Base-by-base conservation (phyloP, 1,284 basidiomycete genomes). In the Ceratobasidium theobromae region DNA sequence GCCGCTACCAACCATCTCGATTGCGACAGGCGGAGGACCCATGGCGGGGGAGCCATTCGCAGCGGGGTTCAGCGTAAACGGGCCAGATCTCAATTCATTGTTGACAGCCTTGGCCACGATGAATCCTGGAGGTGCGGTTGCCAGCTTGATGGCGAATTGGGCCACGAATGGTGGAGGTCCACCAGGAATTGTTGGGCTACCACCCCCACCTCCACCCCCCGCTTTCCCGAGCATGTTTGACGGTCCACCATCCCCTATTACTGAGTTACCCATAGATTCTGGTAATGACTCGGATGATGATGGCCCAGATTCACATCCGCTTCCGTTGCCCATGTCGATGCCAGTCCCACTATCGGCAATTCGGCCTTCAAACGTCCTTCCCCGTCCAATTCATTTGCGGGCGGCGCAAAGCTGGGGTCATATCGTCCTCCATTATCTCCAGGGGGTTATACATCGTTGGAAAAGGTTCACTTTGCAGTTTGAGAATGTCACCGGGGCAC, bases 231-330 rank as follows among this genome's bases (percentile, higher is more conserved):
- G 33, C 35, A 60, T 60, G 25, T 62, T 62, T 18, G 48, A 62
- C 46, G 58, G 58, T 23, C 58, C 58, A 14, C 58, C 58, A 27
- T 62, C 58, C 25, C 58, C 58, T 35, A 62, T 62, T 27, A 62
- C 58, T 9, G 58, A 62, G 23, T 48, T 62, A 38, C 58, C 58
- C 11, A 21, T 62, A 23, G 58, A 62, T 25, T 62, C 58, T 52
- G 58, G 58, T 32, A 62, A 62, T 18, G 58, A 62, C 38, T 62
- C 58, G 25, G 58, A 62, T 30, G 58, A 62, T 21, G 46, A 51
- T 14, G 23, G 8, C 14, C 38, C 11, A 14, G 57, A 60, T 18
- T 21, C 30, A 8, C 58, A 62, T 27, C 27, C 30, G 27, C 18
- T 57, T 25, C 58, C 58, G 1, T n/a, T 62, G 32, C 58, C 57